Conservation (phyloP, 2,329 filamentous ascomycete species). For the Aspergillus eucalypticola region DNA sequence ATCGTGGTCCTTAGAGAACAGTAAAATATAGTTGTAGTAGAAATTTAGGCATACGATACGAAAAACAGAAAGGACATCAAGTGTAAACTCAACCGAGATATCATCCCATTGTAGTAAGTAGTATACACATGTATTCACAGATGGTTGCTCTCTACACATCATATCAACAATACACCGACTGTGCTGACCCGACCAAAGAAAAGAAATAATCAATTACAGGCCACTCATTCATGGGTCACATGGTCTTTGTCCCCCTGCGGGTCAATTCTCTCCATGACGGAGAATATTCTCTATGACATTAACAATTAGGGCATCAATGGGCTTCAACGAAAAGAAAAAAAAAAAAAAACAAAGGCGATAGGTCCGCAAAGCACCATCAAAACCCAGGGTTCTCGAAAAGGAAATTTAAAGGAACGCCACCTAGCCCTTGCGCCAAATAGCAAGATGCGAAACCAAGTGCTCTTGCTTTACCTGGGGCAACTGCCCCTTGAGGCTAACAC, state of each 20-base stretch:
- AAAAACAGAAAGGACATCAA: background rate
- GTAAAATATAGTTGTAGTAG: no score
- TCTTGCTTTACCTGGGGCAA: constrained; percentile 7
- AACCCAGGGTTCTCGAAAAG: background rate
- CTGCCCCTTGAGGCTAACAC: constrained; percentile 12
- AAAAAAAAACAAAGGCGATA: constrained; percentile 1
- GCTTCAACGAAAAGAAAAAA: constrained; percentile 8
- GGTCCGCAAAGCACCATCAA: constrained; percentile 5
- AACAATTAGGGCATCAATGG: constrained; percentile 22
- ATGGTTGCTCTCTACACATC: background rate
- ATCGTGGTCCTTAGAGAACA: no score
- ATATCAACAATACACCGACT: constrained; percentile 7
- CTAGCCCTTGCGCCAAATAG: constrained; percentile 14
- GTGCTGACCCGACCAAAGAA: constrained; percentile 12
- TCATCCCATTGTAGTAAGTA: background rate
- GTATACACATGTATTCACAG: constrained; percentile 7
- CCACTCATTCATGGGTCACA: constrained; percentile 1
- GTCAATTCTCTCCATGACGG: background rate
- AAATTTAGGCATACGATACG: no score
- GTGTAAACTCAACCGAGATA: no score
- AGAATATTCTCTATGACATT: constrained; percentile 23
- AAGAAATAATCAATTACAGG: background rate
- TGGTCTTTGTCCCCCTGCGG: background rate
- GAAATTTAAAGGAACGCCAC: constrained; percentile 7
- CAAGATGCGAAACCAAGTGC: constrained; percentile 10